Base-by-base conservation (phyloP, 441 rosid genomes). In the Adansonia grandidieri region DNA sequence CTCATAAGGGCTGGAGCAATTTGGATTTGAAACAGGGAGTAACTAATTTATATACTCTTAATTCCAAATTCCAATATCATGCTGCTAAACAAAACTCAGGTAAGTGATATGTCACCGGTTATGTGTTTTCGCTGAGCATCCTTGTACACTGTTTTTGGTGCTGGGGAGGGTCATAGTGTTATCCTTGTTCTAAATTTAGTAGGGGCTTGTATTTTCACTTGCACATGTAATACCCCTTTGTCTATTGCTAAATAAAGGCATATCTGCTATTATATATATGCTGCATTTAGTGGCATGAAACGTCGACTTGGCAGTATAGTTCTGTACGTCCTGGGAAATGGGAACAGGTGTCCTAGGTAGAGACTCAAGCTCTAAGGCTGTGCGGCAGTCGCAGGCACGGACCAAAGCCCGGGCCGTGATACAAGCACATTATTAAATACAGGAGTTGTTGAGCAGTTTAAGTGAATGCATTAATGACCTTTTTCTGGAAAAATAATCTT, bases 1-100 rank as follows among this genome's bases (percentile, higher is more conserved):
- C 96, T 91, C 66, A 85, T 50, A 76, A 78, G 80, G 45, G 94
- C 92, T 5, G 87, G 88, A 20, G 94, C 94, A 28, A 86, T 91
- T n/a, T 91, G 91, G 89, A 77, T 91, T 51, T 90, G 89, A 80
- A 73, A 2, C 37, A 50, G 17, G 44, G 9, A 50, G 10, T 24
- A 20, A 6, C 66, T 73, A n/a, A n/a, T n/a, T 65, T 65, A 13
- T 65, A n/a, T 24, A 53, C 37, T 51, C 37, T n/a, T n/a, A n/a
- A n/a, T n/a, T n/a, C n/a, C n/a, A 17, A 13, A 17, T 37, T 37
- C 42, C 42, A 37, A 37, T n/a, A n/a, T n/a, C 42, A 37, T 37
- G 42, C 42, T 37, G 42, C 42, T 37, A 51, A 65, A 24, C 66
- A 76, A 75, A 20, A 28, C 13, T 17, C 15, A n/a, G 37, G 11